Evolutionary conservation across 2,329 filamentous ascomycete genomes (phyloP).

Genomic region (Claviceps sp.): DNA sequence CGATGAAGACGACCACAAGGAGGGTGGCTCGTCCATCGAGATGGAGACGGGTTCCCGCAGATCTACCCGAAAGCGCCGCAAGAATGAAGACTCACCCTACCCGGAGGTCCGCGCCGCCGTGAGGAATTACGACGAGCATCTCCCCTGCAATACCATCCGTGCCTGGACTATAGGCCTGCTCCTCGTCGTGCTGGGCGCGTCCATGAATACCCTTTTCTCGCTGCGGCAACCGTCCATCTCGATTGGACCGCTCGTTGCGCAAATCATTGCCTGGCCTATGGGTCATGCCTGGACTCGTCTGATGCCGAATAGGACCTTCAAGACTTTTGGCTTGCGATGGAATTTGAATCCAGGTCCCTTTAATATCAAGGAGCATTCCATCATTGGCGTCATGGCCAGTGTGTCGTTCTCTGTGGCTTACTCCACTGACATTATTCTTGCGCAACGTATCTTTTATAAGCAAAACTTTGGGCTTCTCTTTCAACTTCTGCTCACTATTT

Average conservation of each 20-base stretch:
- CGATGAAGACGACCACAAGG: neutral
- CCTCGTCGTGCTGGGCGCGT: conserved; percentile 43
- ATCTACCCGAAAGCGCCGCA: conserved; percentile 19
- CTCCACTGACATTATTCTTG: conserved; percentile 60
- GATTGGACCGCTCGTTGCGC: conserved; percentile 46
- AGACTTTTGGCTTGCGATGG: conserved; percentile 39
- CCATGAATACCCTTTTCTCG: conserved; percentile 50
- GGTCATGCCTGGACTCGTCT: conserved; percentile 47
- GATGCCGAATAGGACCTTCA: conserved; percentile 36
- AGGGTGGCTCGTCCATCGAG: conserved; percentile 7
- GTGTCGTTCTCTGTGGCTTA: conserved; percentile 59
- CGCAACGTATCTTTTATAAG: conserved; percentile 59
- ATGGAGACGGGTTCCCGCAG: conserved; percentile 9
- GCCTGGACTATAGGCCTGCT: conserved; percentile 50
- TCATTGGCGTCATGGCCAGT: conserved; percentile 59
- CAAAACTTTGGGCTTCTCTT: conserved; percentile 54
- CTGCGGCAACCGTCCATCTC: conserved; percentile 48
- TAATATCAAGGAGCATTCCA: conserved; percentile 56
- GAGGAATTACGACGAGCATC: conserved; percentile 48
- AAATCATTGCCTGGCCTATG: conserved; percentile 51
- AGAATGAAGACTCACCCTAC: conserved; percentile 49
- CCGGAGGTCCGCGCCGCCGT: conserved; percentile 53
- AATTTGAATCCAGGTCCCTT: conserved; percentile 55
- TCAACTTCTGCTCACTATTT: conserved; percentile 52
- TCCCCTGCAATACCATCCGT: conserved; percentile 52